Conservation (phyloP, 106 monocot genomes). For the Dioscorea dumetorum region DNA sequence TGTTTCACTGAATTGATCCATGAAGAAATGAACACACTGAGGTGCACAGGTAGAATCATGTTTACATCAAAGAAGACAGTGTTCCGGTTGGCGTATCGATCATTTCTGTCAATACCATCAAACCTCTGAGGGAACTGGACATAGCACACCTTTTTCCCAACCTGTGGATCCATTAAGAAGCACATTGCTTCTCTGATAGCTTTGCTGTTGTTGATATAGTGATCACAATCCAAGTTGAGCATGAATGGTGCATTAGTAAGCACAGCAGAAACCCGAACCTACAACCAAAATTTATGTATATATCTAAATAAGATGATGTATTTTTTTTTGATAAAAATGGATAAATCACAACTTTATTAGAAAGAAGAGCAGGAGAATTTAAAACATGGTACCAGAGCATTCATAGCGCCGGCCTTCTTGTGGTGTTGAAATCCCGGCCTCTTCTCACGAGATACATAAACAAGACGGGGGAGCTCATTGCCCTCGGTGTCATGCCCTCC, state of each 20-base stretch:
- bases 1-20: too few species aligned
- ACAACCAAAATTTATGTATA: neutral
- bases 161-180: slow-evolving; percentile 94
- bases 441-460: slow-evolving; percentile 97
- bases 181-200: slow-evolving; percentile 94
- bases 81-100: slow-evolving; percentile 93
- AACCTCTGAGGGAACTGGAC: slow-evolving; percentile 98
- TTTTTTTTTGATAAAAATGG: too few species aligned
- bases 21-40: too few species aligned
- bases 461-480: slow-evolving; percentile 91
- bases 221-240: slow-evolving; percentile 93
- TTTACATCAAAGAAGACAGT: slow-evolving; percentile 96
- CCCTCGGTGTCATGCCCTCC: slow-evolving; percentile 88
- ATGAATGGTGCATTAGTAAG: slow-evolving; percentile 98
- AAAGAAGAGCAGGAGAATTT: neutral
- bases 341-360: too few species aligned
- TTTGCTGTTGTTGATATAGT: slow-evolving; percentile 97
- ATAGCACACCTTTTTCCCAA: slow-evolving; percentile 76
- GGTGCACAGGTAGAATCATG: too few species aligned
- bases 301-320: too few species aligned
- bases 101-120: slow-evolving; percentile 80
- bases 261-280: slow-evolving; percentile 88
- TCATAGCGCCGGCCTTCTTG: slow-evolving; percentile 99
- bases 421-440: slow-evolving; percentile 95
- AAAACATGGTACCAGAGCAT: slow-evolving; percentile 53